Evolutionary conservation across 2,329 filamentous ascomycete genomes (phyloP), one percentile per base, ranked within the genome.

Genomic region (Epichloe sp.): DNA sequence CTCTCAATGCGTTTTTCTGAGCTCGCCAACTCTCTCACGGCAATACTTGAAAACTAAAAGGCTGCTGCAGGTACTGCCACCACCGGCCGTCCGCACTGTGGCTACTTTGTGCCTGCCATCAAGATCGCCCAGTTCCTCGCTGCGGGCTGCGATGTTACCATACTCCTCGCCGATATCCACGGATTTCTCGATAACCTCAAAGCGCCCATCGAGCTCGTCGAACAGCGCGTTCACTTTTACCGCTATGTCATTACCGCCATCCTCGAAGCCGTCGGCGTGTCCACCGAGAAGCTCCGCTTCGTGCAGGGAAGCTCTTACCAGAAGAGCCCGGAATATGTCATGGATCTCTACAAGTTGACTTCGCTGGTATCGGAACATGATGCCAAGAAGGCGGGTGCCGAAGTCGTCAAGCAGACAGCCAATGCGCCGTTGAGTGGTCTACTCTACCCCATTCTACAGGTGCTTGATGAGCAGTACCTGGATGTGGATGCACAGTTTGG

Each of bases 381-480:
- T 62, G 88, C 89, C 15, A 88, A 89, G 69, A 93, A 88, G 69
- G 90, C 91, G 0, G 91, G 91, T 40, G 86, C 88, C 2, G 93
- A 97, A 68, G 81, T 97, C 7, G 91, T 98, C 57, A 97, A 97
- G 76, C 89, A 97, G 72, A 82, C 85, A 3, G 78, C 80, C 52
- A 89, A 91, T 61, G 79, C 85, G 6, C 78, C 85, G 1, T 66
- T 91, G 42, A 82, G 68, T 47, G 68, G 68, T 26, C 62, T 70
- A 2, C 60, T 71, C 48, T 71, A 71, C 62, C 69, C 69, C 8
- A 61, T 70, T 11, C 58, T 98, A 69, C 93, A 97, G 69, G 86
- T 86, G 1, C 72, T 97, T 45, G 91, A 97, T 62, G 91, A 97
- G 71, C 78, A 93, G 71, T 82, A 96, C 73, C 74, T 98, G 3